These are phyloP conservation scores for Talaromyces funiculosus DNA, from an alignment of 2,329 filamentous ascomycete species.

Conservation along the genomic window DNA sequence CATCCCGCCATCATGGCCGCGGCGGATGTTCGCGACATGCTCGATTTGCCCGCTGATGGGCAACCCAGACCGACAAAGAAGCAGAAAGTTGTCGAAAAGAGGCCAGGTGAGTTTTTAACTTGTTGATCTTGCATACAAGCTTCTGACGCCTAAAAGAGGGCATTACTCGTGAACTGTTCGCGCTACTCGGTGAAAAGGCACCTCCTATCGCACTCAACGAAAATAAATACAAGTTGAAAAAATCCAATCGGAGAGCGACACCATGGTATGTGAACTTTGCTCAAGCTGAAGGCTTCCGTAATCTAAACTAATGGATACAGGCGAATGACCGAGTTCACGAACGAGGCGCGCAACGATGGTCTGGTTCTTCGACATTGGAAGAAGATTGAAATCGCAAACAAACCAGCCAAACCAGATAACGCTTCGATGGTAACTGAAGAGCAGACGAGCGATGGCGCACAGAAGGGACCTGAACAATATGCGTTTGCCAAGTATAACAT, in stretches of 20 bases:
- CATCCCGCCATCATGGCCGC: conserved; percentile 55
- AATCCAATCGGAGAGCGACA: conserved; percentile 40
- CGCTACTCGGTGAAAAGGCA: conserved; percentile 47
- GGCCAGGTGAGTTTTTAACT: conserved; percentile 43
- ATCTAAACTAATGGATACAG: conserved; percentile 48
- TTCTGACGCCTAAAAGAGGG: conserved; percentile 32
- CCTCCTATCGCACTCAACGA: conserved; percentile 49
- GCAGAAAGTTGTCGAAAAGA: conserved; percentile 59
- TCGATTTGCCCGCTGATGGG: conserved; percentile 67
- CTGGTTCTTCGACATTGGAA: conserved; percentile 77
- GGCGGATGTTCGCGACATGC: conserved; percentile 79
- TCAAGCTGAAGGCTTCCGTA: conserved; percentile 44
- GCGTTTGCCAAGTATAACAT: conserved; percentile 85
- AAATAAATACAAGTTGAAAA: conserved; percentile 49
- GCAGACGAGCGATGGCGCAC: conserved; percentile 32
- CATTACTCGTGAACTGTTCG: conserved; percentile 47
- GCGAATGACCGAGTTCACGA: conserved; percentile 67
- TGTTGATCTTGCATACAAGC: neutral
- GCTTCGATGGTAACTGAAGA: conserved; percentile 33
- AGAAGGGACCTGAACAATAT: conserved; percentile 41
- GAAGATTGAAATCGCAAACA: conserved; percentile 50
- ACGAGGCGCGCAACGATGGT: conserved; percentile 67
- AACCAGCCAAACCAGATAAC: conserved; percentile 30
- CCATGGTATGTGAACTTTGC: conserved; percentile 40
- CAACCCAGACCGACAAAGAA: conserved; percentile 63